A percentile compares a stretch with the other conserved stretches of the same genome.
Evolutionary conservation across 768 basidiomycete genomes (phyloP).

Genomic region (Boletus subparvulus): DNA sequence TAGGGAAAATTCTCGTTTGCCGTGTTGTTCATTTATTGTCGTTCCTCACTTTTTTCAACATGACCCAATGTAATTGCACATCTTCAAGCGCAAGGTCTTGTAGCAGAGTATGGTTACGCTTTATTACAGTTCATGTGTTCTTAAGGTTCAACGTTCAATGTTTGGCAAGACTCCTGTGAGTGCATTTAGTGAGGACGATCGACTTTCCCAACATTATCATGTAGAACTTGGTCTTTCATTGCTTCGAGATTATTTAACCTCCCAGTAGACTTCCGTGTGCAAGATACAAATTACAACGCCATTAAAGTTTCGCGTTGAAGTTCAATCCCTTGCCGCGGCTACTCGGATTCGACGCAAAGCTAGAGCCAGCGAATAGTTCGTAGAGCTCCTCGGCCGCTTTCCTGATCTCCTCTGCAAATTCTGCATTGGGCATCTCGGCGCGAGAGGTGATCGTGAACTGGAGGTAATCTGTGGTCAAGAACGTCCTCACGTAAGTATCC

Average conservation of each 20-base stretch:
- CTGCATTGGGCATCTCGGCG: conserved; percentile 75
- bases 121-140: conserved; percentile 2
- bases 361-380: conserved; percentile 43
- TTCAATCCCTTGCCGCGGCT: not conserved
- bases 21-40: conserved; percentile 8
- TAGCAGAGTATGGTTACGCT: conserved; percentile 3
- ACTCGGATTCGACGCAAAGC: not conserved
- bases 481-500: not conserved
- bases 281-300: not conserved
- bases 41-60: not conserved
- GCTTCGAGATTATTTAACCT: not conserved
- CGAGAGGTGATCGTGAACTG: conserved; percentile 89
- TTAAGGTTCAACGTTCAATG: not conserved
- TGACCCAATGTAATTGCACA: conserved; percentile 7
- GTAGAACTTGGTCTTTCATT: not conserved
- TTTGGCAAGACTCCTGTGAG: not conserved
- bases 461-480: conserved; percentile 55
- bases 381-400: conserved; percentile 69
- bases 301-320: conserved; percentile 20
- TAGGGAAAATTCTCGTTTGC: not conserved
- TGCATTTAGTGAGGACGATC: not conserved
- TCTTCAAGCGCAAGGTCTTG: conserved; percentile 2
- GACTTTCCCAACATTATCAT: not conserved
- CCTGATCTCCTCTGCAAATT: conserved; percentile 69
- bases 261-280: not conserved